Evolutionary conservation across 2,329 filamentous ascomycete genomes (phyloP).

Genomic region (Coniochaeta sp.): DNA sequence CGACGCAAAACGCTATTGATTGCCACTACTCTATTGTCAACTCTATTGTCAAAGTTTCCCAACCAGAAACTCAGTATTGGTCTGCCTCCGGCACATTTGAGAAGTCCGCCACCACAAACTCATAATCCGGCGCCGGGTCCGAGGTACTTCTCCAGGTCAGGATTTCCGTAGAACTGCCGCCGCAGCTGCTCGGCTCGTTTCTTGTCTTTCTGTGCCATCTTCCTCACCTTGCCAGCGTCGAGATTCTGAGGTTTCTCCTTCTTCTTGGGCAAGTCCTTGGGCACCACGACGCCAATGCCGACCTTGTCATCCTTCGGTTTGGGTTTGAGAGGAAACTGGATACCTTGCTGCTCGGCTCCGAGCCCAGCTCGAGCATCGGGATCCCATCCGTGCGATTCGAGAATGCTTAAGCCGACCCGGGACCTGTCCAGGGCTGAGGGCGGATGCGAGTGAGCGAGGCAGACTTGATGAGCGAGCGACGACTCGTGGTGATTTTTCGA

Average conservation of each 20-base stretch:
- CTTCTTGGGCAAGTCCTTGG: constrained; percentile 31
- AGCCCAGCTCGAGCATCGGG: constrained; percentile 66
- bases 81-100: neutral
- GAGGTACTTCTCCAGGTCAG: constrained; percentile 72
- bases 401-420: constrained; percentile 60
- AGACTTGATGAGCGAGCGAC: constrained; percentile 65
- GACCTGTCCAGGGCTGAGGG: constrained; percentile 65
- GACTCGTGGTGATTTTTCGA: constrained; percentile 39
- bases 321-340: constrained; percentile 67
- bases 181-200: constrained; percentile 57
- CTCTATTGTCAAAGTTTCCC: neutral
- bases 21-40: neutral
- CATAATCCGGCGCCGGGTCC: constrained; percentile 23
- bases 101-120: neutral
- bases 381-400: constrained; percentile 66
- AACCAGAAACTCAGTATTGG: neutral
- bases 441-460: constrained; percentile 60
- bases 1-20: neutral
- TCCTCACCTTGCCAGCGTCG: constrained; percentile 64
- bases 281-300: constrained; percentile 56
- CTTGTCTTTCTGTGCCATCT: constrained; percentile 53
- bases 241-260: constrained; percentile 42
- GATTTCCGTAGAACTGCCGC: constrained; percentile 64
- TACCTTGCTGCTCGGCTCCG: constrained; percentile 63
- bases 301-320: constrained; percentile 66